phyloP scores from a whole-genome alignment of 73 alveolate genomes.

The Durusdinium trenchii region DNA sequence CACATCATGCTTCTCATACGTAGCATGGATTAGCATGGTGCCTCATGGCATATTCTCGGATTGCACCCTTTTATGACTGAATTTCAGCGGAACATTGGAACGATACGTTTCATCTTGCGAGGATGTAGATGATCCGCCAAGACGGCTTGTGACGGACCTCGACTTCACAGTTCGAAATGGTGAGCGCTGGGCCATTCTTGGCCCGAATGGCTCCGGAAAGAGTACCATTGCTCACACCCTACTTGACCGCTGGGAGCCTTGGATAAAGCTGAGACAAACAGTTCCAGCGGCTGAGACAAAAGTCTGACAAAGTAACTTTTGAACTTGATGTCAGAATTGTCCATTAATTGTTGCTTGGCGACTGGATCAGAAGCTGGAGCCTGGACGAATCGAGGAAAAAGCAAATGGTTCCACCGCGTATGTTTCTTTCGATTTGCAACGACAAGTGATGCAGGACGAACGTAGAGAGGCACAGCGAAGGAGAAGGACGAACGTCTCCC shows the following conservation, averaged over 20 bases:
- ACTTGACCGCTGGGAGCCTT: conserved; percentile 45
- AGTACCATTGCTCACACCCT: conserved; percentile 61
- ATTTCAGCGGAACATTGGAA: neutral
- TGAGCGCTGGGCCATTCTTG: conserved; percentile 86
- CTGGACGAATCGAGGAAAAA: neutral
- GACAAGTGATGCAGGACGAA: conserved; percentile 42
- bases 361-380: neutral
- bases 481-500: neutral
- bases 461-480: no score
- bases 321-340: neutral
- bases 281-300: no score
- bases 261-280: neutral
- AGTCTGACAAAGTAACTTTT: no score
- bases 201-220: conserved; percentile 89
- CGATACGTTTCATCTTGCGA: neutral
- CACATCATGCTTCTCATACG: neutral
- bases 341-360: neutral
- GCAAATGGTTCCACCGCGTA: conserved; percentile 45
- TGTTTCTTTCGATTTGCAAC: conserved; percentile 74
- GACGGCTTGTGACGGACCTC: conserved; percentile 7
- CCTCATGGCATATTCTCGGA: no score
- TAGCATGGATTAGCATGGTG: no score
- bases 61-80: no score
- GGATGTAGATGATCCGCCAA: conserved; percentile 5
- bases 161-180: conserved; percentile 27